A percentile compares a stretch with the other conserved stretches of the same genome.
Conservation (phyloP, 805 yeast genomes). For the Yarrowia sp. region DNA sequence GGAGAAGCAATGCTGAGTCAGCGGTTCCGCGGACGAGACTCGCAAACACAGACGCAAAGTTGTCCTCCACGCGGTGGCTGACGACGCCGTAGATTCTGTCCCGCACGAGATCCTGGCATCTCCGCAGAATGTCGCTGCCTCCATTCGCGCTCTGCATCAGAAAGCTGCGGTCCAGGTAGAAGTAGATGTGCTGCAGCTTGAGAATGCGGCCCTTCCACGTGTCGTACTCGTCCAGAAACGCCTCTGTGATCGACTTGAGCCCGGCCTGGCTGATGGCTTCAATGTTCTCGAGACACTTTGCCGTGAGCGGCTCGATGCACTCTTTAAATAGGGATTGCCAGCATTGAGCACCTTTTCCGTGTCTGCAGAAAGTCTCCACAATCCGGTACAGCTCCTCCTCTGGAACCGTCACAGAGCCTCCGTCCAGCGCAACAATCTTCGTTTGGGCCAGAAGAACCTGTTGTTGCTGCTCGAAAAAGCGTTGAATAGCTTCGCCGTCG, state of each 20-base stretch:
- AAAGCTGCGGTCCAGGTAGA: slow-evolving; percentile 11
- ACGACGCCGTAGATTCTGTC: not conserved
- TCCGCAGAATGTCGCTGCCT: slow-evolving; percentile 2
- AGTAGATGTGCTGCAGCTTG: slow-evolving; percentile 9
- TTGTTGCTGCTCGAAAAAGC: slow-evolving; percentile 7
- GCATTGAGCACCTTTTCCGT: slow-evolving; percentile 2
- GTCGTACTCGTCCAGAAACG: slow-evolving; percentile 21
- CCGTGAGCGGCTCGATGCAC: not conserved
- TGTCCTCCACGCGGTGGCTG: not conserved
- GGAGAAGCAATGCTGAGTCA: not conserved
- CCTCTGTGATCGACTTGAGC: not conserved
- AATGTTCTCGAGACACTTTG: not conserved
- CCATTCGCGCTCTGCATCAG: not conserved
- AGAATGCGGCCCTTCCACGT: not conserved
- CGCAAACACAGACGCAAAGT: not conserved
- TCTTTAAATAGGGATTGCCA: not conserved
- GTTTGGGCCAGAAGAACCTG: not conserved
- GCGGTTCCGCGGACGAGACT: not conserved
- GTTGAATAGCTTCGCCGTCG: slow-evolving; percentile 1
- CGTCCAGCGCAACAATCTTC: not conserved
- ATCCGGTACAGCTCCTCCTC: slow-evolving; percentile 17
- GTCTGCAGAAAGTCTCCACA: slow-evolving; percentile 19
- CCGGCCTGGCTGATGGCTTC: not conserved
- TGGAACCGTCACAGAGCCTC: not conserved
- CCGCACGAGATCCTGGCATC: not conserved